Evolutionary conservation across 2,329 filamentous ascomycete genomes (phyloP), one percentile per base, ranked within the genome.

Genomic region (Monilinia polystroma): DNA sequence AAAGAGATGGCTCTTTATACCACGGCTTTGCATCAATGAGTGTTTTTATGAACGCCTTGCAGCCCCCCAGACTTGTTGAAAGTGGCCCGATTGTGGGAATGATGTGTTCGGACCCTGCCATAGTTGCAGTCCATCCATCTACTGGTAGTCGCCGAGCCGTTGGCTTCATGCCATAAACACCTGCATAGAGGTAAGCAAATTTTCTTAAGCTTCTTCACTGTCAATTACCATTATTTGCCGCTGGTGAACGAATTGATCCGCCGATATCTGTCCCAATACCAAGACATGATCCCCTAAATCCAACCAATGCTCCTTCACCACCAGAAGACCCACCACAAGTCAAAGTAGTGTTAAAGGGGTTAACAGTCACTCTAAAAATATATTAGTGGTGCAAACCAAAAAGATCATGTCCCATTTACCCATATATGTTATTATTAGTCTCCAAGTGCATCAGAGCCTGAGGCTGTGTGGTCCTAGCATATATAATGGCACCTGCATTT

Each of bases 201-300:
- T 11, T 58, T 18, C 1, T 10, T 4, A 8, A 51, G 23, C 1
- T 7, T 43, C 1, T 14, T 8, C 8, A 11, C 11, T 1, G 6
- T 23, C n/a, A 53, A 57, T 49, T 68, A 72, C 81, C 82, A 71
- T 81, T 80, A 65, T 80, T 80, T 10, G 80, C 81, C 14, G 81
- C 81, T 1, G 82, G 82, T 12, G 74, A 77, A 16, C 82, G 76
- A 64, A 84, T 82, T 0, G 78, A 81, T 5, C 82, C 82, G 16
- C 82, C 81, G 67, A 85, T 84, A 70, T 85, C 83, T 6, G 81
- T 81, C 0, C 82, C 85, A 57, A 87, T 81, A 1, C 84, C 84
- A 12, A 87, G 76, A 72, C 78, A 79, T 16, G 81, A 84, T 12
- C 84, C 84, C 29, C 80, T 75, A 32, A 85, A 76, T 1, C 80